Base-by-base conservation (phyloP, 208 protist species). In the Acanthamoeba lenticulata region DNA sequence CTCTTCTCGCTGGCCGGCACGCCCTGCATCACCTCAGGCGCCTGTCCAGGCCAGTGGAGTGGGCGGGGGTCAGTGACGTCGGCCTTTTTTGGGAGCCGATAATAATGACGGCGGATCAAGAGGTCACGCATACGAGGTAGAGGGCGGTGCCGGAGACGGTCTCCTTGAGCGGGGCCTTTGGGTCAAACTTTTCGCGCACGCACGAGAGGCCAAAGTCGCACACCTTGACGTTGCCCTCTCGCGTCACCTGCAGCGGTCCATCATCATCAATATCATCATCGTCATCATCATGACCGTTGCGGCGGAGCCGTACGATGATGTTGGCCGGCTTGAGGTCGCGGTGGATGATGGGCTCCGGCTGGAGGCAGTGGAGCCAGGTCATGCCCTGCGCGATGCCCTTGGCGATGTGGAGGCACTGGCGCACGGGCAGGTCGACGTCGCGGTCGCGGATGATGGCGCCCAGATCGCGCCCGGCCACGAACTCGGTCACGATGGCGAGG, bases 311-410 rank as follows among this genome's bases (percentile, higher is more conserved):
- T 11, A 83, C 83, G 29, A 90, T 15, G 7, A 90, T 36, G 69
- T 94, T 94, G 45, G 91, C 52, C 15, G 47, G 62, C 72, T 94
- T 94, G 11, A 67, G 57, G 47, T 93, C 88, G 3, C 88, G 36
- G 34, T 93, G 88, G 29, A 93, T 93, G 88, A 93, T 93, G n/a
- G 88, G 88, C 36, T 90, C 45, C 0, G 88, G 88, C 62, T 93
- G 11, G 2, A 79, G 32, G 62, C 62, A 93, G 62, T 93, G 88
- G 38, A 93, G 42, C 60, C 62, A 93, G 36, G 90, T 79, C 88
- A 93, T 81, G 40, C 88, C 83, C n/a, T 90, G 83, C 2, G 83
- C 83, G 40, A 90, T 90, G n/a, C 57, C 83, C 57, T 69, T 62
- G 83, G 83, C 83, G 83, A 90, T 62, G 36, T 62, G 19, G 45